Evolutionary conservation across 83 land plant genomes (phyloP), one percentile per base, ranked within the genome.

Genomic region (Isoetes engelmannii): DNA sequence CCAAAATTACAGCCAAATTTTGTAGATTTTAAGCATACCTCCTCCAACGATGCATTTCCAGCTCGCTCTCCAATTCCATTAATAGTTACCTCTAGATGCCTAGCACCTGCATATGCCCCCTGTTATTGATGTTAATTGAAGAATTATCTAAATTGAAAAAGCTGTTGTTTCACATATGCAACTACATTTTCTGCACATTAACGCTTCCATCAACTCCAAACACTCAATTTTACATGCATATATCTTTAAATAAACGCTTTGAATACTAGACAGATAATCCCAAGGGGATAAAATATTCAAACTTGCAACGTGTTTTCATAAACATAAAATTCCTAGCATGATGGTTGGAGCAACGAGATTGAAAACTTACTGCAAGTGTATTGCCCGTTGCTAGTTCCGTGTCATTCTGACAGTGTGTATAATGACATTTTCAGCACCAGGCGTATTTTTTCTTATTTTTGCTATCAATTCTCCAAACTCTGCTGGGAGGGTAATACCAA

Each of bases 11-110:
- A 28, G 37, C 37, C 37, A 28, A 28, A 28, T 2, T 28, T 28
- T 28, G 37, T 28, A 2, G 37, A 28, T 28, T 28, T 28, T 28
- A 28, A 28, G 37, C 0, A 28, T 49, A 78, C 81, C 90, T 94
- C 99, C 56, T 94, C 99, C 37, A 94, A 70, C 0, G 99, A 90
- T 47, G 99, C 99, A 82, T 94, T 94, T 44, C 99, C 99, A 72
- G 99, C 99, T 69, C 99, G 83, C 80, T 94, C 99, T 48, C 99
- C 99, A 71, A 94, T 94, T 5, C 99, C 99, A 85, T 94, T 94
- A 58, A 94, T 76, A 13, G 99, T 94, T 10, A 90, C 96, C 75
- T 94, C 99, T 55, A 94, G 47, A 75, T 94, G 99, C 64, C 99
- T 84, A 50, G 99, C 99, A 42, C 99, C 99, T 9, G 69, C 74